Evolutionary conservation across 2,329 filamentous ascomycete genomes (phyloP).

Genomic region (Colletotrichum noveboracense): DNA sequence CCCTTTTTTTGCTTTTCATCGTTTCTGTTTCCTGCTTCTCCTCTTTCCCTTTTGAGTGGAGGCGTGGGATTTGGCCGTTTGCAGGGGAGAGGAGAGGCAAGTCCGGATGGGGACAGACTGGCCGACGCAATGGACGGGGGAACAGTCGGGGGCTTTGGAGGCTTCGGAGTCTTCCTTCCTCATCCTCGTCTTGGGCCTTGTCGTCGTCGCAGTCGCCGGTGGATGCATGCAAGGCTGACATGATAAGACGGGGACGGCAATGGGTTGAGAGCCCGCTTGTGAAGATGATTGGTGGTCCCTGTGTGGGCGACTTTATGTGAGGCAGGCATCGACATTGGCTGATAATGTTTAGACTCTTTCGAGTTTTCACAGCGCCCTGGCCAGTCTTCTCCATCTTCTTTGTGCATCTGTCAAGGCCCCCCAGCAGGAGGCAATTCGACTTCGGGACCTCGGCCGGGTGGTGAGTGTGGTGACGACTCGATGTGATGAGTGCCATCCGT

Average conservation of each 20-base stretch:
- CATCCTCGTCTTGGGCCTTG: background rate
- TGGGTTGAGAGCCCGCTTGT: background rate
- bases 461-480: background rate
- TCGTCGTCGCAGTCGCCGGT: background rate
- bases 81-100: conserved; percentile 1
- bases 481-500: background rate
- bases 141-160: background rate
- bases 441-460: background rate
- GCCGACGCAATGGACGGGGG: conserved; percentile 1
- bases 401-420: background rate
- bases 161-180: background rate
- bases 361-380: background rate
- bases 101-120: conserved; percentile 8
- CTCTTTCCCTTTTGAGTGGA: background rate
- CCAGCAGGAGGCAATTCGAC: background rate
- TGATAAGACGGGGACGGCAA: background rate
- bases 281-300: background rate
- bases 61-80: conserved; percentile 4
- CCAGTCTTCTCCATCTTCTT: background rate
- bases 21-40: background rate
- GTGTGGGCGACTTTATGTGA: background rate
- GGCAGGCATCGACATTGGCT: background rate
- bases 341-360: background rate
- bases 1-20: background rate
- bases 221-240: conserved; percentile 4